Conservation (phyloP, 2,329 filamentous ascomycete genomes). For the Fragosphaeria purpurea region DNA sequence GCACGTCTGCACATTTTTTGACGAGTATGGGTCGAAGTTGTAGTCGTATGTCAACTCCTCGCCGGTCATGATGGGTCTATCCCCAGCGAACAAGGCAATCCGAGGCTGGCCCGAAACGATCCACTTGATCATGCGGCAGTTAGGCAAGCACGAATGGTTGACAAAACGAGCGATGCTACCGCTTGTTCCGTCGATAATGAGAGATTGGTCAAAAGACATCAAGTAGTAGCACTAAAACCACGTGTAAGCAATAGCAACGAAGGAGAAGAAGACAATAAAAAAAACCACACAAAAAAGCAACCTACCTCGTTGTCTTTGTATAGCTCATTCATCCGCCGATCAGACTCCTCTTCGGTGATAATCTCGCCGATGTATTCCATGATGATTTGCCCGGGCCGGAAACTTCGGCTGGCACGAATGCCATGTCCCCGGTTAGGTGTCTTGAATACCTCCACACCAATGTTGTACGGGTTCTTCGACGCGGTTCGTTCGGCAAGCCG, state of each 20-base stretch:
- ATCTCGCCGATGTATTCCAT: slow-evolving; percentile 98
- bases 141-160: slow-evolving; percentile 94
- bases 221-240: slow-evolving; percentile 79
- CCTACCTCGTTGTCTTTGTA: slow-evolving; percentile 89
- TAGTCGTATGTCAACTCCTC: slow-evolving; percentile 95
- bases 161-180: slow-evolving; percentile 96
- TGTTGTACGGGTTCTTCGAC: slow-evolving; percentile 64
- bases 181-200: slow-evolving; percentile 95
- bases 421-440: slow-evolving; percentile 82
- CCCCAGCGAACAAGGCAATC: slow-evolving; percentile 93
- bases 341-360: slow-evolving; percentile 88
- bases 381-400: slow-evolving; percentile 85
- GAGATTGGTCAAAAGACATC: slow-evolving; percentile 97
- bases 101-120: slow-evolving; percentile 86
- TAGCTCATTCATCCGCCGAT: slow-evolving; percentile 81
- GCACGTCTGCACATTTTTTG: slow-evolving; percentile 58
- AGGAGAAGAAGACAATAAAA: not conserved
- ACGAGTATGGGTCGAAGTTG: slow-evolving; percentile 60
- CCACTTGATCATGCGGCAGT: slow-evolving; percentile 98
- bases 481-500: slow-evolving; percentile 59
- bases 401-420: slow-evolving; percentile 80
- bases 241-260: slow-evolving; percentile 3
- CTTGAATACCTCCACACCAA: slow-evolving; percentile 92
- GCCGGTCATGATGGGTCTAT: slow-evolving; percentile 81
- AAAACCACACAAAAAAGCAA: slow-evolving; percentile 6